These are phyloP conservation scores for Zea luxurians DNA, from an alignment of 176 grass and related monocot genomes.

Conservation along the genomic window DNA sequence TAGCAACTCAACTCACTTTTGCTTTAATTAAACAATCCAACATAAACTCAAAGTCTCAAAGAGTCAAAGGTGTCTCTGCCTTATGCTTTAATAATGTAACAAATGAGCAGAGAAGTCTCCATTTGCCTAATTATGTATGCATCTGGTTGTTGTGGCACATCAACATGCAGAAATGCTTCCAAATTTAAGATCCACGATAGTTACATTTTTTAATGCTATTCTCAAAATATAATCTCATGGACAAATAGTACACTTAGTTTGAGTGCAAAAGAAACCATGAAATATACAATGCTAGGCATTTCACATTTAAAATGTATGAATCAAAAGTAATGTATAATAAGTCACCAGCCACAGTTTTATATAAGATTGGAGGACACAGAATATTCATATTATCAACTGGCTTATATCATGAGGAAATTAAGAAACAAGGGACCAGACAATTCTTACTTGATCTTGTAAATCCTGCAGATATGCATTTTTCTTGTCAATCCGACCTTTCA, in stretches of 20 bases:
- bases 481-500: conserved; percentile 80
- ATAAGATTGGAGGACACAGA: not conserved
- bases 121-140: not conserved
- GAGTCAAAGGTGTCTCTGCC: not conserved
- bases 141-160: not conserved
- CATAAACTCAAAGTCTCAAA: no score
- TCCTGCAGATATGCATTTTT: conserved; percentile 94
- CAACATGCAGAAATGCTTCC: not conserved
- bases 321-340: not conserved
- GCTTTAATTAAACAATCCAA: not conserved
- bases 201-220: not conserved
- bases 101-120: not conserved
- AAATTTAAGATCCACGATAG: not conserved
- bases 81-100: not conserved
- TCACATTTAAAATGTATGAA: conserved; percentile 10
- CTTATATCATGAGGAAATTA: not conserved
- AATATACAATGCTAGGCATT: conserved; percentile 12
- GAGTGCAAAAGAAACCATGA: conserved; percentile 20
- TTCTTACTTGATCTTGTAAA: conserved; percentile 89
- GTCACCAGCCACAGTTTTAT: conserved; percentile 10
- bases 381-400: conserved; percentile 13
- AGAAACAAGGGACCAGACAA: not conserved
- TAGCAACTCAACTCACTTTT: not conserved
- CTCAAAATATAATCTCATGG: not conserved
- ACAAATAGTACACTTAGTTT: not conserved